Conservation (phyloP, 208 protist genomes). For the Acanthamoeba lenticulata region DNA sequence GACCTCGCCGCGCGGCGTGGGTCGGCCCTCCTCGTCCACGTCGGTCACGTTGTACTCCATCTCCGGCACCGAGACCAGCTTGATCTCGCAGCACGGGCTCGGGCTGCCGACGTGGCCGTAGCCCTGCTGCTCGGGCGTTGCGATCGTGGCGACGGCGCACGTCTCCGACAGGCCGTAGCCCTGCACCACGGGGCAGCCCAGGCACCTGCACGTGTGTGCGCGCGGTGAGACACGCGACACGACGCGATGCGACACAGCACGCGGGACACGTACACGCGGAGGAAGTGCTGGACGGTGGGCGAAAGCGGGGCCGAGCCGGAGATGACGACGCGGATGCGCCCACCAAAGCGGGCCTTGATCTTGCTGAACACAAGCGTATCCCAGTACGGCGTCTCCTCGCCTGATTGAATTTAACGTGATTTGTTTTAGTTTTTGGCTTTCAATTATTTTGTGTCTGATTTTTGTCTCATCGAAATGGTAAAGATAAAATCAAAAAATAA, state of each 20-base stretch:
- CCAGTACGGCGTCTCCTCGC: conserved; percentile 51
- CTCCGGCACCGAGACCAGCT: conserved; percentile 89
- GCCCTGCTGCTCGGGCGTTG: conserved; percentile 80
- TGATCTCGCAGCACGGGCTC: conserved; percentile 84
- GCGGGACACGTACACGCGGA: conserved; percentile 75
- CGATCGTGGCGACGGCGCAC: not conserved
- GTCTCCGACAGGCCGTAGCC: conserved; percentile 57
- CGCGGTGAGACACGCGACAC: conserved; percentile 82
- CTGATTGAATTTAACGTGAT: no score
- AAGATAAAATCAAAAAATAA: not conserved
- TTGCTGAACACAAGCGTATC: conserved; percentile 60
- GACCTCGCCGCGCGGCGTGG: conserved; percentile 81
- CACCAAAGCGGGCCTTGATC: conserved; percentile 83
- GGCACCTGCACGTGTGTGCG: not conserved
- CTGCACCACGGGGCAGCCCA: conserved; percentile 77
- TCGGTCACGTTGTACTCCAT: conserved; percentile 78
- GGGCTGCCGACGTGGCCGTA: conserved; percentile 92
- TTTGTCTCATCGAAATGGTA: no score
- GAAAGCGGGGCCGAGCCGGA: conserved; percentile 87
- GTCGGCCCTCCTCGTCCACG: not conserved
- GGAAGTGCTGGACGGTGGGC: conserved; percentile 84
- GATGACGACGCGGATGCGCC: conserved; percentile 86
- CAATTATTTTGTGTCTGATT: no score
- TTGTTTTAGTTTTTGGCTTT: no score
- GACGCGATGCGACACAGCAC: conserved; percentile 81